Conservation (phyloP, 2,329 filamentous ascomycete species). For the Penicillium sp. region DNA sequence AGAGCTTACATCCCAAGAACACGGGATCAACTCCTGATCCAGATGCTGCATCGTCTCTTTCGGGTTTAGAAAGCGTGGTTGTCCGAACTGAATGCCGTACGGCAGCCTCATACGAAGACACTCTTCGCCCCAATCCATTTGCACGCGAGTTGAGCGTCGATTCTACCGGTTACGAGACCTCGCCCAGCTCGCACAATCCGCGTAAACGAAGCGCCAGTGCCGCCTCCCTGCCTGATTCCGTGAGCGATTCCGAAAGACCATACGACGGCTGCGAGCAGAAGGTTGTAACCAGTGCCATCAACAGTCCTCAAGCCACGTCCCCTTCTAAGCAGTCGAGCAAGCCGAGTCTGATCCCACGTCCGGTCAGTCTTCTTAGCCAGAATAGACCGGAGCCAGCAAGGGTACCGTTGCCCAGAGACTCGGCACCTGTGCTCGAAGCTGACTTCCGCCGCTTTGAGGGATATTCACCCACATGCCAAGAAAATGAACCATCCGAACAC, state of each 20-base stretch:
- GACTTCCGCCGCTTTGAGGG: conserved; percentile 1
- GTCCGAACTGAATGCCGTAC: too few species aligned
- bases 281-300: neutral
- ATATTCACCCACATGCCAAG: neutral
- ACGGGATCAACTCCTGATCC: too few species aligned
- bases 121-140: too few species aligned
- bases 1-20: too few species aligned
- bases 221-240: conserved; percentile 30
- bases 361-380: conserved; percentile 1
- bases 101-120: too few species aligned
- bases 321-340: neutral
- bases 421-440: neutral
- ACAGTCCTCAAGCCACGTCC: neutral
- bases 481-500: neutral
- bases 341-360: conserved; percentile 14
- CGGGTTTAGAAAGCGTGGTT: too few species aligned
- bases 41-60: too few species aligned
- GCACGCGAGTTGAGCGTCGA: too few species aligned
- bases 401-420: conserved; percentile 1
- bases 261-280: conserved; percentile 7
- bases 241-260: conserved; percentile 20
- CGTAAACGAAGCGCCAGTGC: conserved; percentile 30
- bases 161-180: too few species aligned
- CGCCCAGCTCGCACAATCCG: conserved; percentile 13
- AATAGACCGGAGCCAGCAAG: neutral